Evolutionary conservation across 2,329 filamentous ascomycete species (phyloP).

Genomic region (Ophiognomonia clavigignenti-juglandacearum): DNA sequence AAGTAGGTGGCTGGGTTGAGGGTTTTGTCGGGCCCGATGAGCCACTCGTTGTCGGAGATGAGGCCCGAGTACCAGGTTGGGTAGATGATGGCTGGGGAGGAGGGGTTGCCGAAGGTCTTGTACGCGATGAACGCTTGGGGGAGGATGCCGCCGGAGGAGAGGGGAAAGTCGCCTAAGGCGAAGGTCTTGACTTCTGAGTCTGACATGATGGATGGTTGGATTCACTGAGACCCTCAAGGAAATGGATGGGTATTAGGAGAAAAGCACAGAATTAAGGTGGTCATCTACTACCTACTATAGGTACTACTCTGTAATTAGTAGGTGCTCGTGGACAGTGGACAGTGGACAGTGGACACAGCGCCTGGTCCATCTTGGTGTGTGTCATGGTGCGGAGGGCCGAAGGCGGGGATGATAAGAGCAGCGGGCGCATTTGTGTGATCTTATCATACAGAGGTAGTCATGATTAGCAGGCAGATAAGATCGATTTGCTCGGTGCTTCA

Average conservation of each 20-base stretch:
- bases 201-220: slow-evolving; percentile 8
- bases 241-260: background rate
- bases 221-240: background rate
- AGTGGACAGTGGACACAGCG: too few species aligned
- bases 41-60: slow-evolving; percentile 71
- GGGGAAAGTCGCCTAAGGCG: slow-evolving; percentile 59
- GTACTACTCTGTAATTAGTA: too few species aligned
- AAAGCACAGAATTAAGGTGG: too few species aligned
- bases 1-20: slow-evolving; percentile 52
- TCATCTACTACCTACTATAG: too few species aligned
- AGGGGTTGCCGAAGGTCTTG: slow-evolving; percentile 65
- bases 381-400: background rate
- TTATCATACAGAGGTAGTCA: too few species aligned
- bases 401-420: background rate
- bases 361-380: too few species aligned
- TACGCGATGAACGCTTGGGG: slow-evolving; percentile 66
- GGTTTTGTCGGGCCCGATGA: slow-evolving; percentile 61
- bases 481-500: too few species aligned
- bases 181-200: slow-evolving; percentile 36
- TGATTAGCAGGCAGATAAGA: background rate
- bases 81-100: slow-evolving; percentile 65
- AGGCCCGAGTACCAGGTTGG: slow-evolving; percentile 64
- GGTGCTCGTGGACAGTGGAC: too few species aligned
- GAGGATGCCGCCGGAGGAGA: slow-evolving; percentile 60
- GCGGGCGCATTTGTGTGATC: background rate